Conservation (phyloP, 106 monocot genomes). For the Acanthochlamys bracteata region DNA sequence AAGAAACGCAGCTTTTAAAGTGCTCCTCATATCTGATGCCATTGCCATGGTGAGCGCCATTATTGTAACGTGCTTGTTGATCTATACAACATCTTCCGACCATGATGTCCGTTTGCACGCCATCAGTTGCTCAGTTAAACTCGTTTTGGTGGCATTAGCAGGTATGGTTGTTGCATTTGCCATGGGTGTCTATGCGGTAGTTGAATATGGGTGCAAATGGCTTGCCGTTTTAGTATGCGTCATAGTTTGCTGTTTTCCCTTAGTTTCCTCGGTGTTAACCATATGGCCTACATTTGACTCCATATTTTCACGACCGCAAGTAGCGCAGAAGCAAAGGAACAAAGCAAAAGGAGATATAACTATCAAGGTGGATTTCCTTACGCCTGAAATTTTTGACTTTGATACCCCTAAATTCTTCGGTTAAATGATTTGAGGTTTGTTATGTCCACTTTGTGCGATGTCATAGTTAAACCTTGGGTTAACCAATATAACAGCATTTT, state of each 20-base stretch:
- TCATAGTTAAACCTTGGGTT: too few species aligned
- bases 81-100: conserved; percentile 14
- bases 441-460: too few species aligned
- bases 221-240: conserved; percentile 13
- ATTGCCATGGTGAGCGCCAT: conserved; percentile 31
- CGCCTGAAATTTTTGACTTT: too few species aligned
- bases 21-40: conserved; percentile 31
- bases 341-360: too few species aligned
- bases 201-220: conserved; percentile 5
- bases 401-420: too few species aligned
- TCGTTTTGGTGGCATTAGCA: conserved; percentile 17
- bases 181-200: conserved; percentile 13
- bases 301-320: background rate
- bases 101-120: conserved; percentile 21
- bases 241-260: conserved; percentile 11
- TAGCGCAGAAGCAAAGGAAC: too few species aligned
- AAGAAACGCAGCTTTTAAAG: conserved; percentile 27
- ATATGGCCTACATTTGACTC: conserved; percentile 2
- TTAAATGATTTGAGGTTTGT: too few species aligned
- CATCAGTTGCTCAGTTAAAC: conserved; percentile 10
- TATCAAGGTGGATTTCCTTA: too few species aligned
- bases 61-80: conserved; percentile 12
- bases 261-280: background rate
- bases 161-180: conserved; percentile 30
- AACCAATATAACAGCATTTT: too few species aligned